Base-by-base conservation (phyloP, 495 filamentous ascomycete species). In the Friedmanniomyces simplex region DNA sequence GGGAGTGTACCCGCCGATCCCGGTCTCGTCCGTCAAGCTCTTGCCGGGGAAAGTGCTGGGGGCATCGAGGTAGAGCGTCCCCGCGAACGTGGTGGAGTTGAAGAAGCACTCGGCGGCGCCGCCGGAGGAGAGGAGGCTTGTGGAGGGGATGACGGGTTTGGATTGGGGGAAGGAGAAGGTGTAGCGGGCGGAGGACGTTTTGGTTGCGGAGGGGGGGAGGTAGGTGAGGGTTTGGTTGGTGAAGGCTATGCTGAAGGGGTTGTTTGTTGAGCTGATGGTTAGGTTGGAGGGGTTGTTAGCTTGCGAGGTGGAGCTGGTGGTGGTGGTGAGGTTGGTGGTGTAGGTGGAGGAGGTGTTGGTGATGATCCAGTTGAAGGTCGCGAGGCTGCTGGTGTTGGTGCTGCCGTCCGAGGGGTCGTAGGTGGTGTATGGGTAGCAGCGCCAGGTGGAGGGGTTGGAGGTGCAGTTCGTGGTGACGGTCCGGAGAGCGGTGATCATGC, bases 311-410 rank as follows among this genome's bases (percentile, higher is more conserved):
- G 11, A 16, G 36, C 26, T 10, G 57, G 57, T 54, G 7, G 3
- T 24, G 13, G 52, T 20, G 5, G 46, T 50, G 45, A 18, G 18
- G 22, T 61, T 51, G 7, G 58, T 61, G 12, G 52, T 22, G 52
- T 61, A 61, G 7, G n/a, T 45, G 39, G 63, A 57, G 54, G 61
- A 63, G 4, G 62, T 47, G 16, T 69, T 59, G 51, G 55, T 54
- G 57, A 83, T 81, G 55, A 78, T 73, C 80, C 80, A 83, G 64
- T 76, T 72, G 68, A 82, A 84, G 46, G 70, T 76, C 0, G 78
- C 73, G 11, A 64, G 28, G 32, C 64, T 58, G 43, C 62, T 62
- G 4, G 62, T 57, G 26, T 55, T 56, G 16, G 58, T 61, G 34
- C 46, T 52, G 14, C 72, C 65, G 18, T 59, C 50, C 12, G 46